Base-by-base conservation (phyloP, 345 rosid genomes). In the Eucalyptus albens region DNA sequence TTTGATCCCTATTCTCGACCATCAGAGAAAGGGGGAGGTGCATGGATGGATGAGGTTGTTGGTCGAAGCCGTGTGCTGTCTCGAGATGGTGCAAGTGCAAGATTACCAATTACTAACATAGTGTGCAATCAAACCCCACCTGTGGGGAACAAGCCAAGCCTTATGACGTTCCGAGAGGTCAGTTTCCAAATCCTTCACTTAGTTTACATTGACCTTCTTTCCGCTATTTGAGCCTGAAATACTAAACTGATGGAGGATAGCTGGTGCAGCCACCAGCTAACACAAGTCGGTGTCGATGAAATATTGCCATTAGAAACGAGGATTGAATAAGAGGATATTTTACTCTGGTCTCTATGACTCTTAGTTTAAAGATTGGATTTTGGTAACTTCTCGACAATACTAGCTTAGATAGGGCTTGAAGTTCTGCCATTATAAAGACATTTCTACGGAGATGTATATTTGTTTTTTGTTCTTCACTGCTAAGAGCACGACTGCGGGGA, bases 1-100 rank as follows among this genome's bases (percentile, higher is more conserved):
- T 97, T 97, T 90, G 99, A 97, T 93, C 99, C 99, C 87, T 96
- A 95, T 90, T 95, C 99, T 89, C 99, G 99, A 86, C 99, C 99
- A 67, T 94, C 99, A 47, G 98, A 97, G 89, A 97, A 97, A 92
- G 92, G 89, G 86, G 98, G 92, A 33, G 99, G 97, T 80, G 99
- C 99, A 83, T 97, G 99, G 98, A 96, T 96, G 98, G 94, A 92
- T 90, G 98, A 95, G 91, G 98, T 96, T 72, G 91, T 96, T 91
- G 90, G 93, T 56, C 94, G 97, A 86, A 97, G 99, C 91, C 95
- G 93, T 56, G 95, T 96, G 77, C 21, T 96, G 92, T 94, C 97
- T 86, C 91, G 87, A 53, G 93, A 92, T 89, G 96, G 95, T 80
- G 89, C 91, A 59, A n/a, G 90, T 8, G 88, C 93, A 5, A 94